Evolutionary conservation across 1,284 basidiomycete genomes (phyloP).

Genomic region (Malassezia nana): DNA sequence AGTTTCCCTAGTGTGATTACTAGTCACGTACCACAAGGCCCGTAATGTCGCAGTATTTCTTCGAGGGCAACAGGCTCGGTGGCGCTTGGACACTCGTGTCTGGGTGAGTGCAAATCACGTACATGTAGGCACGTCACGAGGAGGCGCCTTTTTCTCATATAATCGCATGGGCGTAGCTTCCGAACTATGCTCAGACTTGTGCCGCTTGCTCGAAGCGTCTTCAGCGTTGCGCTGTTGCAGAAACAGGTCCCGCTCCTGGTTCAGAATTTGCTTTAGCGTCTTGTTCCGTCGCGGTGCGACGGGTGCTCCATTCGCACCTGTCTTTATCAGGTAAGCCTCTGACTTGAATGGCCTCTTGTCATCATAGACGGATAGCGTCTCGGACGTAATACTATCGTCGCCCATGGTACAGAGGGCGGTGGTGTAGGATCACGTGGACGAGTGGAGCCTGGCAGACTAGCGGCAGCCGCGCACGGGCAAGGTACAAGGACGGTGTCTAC

Average conservation of each 20-base stretch:
- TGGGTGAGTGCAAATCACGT: slow-evolving; percentile 40
- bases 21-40: slow-evolving; percentile 59
- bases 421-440: slow-evolving; percentile 10
- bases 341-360: slow-evolving; percentile 27
- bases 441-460: background rate
- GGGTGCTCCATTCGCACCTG: slow-evolving; percentile 23
- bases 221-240: slow-evolving; percentile 7
- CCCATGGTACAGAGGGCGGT: slow-evolving; percentile 1
- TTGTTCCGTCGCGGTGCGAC: slow-evolving; percentile 32
- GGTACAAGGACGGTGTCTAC: background rate
- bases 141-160: background rate
- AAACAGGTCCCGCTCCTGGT: slow-evolving; percentile 30
- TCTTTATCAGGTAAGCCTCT: slow-evolving; percentile 15
- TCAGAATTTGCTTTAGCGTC: slow-evolving; percentile 38
- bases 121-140: slow-evolving; percentile 16
- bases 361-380: slow-evolving; percentile 24
- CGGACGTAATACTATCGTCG: slow-evolving; percentile 13
- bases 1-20: slow-evolving; percentile 57
- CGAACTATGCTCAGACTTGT: background rate
- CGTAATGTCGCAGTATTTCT: slow-evolving; percentile 75
- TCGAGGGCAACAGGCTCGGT: slow-evolving; percentile 65
- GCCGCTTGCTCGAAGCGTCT: slow-evolving; percentile 1
- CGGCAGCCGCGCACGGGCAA: background rate
- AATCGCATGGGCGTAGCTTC: background rate
- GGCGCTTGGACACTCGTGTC: slow-evolving; percentile 75